Percentiles rank a stretch among this genome's conserved stretches.
These are phyloP conservation scores for Ulota crispa DNA, from an alignment of 225 moss, liverwort and hornwort genomes.

Conservation along the genomic window DNA sequence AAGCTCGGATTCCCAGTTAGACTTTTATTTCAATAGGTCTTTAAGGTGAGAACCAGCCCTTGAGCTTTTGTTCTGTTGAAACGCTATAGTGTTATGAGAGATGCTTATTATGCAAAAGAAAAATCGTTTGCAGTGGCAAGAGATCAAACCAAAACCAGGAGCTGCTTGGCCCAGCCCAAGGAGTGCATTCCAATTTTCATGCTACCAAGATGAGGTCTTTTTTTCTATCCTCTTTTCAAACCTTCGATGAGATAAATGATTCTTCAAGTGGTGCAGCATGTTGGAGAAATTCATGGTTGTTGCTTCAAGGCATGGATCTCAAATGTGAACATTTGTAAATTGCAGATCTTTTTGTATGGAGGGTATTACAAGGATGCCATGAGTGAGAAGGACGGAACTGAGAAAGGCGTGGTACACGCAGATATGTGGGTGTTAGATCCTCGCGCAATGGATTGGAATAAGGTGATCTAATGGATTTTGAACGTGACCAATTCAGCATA, in stretches of 20 bases:
- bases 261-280: constrained; percentile 6
- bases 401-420: constrained; percentile 72
- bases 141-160: constrained; percentile 76
- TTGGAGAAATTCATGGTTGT: neutral
- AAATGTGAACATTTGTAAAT: constrained; percentile 6
- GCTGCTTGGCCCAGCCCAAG: constrained; percentile 75
- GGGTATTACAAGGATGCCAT: constrained; percentile 76
- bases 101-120: constrained; percentile 1
- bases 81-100: neutral
- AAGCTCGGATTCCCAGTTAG: neutral
- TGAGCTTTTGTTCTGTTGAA: neutral
- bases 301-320: neutral
- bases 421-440: constrained; percentile 89
- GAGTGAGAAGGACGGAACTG: constrained; percentile 71
- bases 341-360: constrained; percentile 80
- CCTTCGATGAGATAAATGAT: neutral
- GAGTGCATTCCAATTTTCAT: constrained; percentile 78
- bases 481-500: neutral
- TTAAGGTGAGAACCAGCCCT: neutral
- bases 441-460: constrained; percentile 79
- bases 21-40: neutral
- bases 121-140: constrained; percentile 66
- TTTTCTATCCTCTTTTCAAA: neutral
- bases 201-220: constrained; percentile 71
- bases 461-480: constrained; percentile 38